phyloP scores from a whole-genome alignment of 768 basidiomycete species.

The Tulasnella sp. region DNA sequence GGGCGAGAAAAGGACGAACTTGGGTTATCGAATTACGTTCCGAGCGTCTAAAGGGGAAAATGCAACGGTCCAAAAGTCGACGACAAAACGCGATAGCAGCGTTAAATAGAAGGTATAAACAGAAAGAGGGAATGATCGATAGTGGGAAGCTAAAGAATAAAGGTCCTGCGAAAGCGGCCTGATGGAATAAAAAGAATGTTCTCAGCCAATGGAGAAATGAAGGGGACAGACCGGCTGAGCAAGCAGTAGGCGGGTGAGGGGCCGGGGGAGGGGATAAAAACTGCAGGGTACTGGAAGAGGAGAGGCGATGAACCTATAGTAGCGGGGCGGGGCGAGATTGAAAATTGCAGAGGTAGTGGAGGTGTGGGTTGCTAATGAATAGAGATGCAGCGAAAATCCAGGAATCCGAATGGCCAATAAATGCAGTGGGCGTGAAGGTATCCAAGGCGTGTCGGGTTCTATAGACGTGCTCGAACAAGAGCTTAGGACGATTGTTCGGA shows the following conservation, averaged over 20 bases:
- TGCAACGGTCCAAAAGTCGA: neutral
- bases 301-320: neutral
- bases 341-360: neutral
- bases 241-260: neutral
- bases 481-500: neutral
- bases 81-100: neutral
- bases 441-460: neutral
- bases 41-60: neutral
- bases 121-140: neutral
- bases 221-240: neutral
- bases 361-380: neutral
- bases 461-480: neutral
- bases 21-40: constrained; percentile 12
- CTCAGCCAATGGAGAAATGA: neutral
- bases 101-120: neutral
- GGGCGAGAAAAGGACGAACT: neutral
- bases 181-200: neutral
- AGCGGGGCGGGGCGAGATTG: neutral
- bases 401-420: neutral
- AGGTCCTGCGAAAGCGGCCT: neutral
- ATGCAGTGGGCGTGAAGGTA: neutral
- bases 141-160: neutral
- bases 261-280: neutral
- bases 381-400: neutral
- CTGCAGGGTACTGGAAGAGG: neutral